Evolutionary conservation across 768 basidiomycete genomes (phyloP).

Genomic region (Xerocomus spinulosus): DNA sequence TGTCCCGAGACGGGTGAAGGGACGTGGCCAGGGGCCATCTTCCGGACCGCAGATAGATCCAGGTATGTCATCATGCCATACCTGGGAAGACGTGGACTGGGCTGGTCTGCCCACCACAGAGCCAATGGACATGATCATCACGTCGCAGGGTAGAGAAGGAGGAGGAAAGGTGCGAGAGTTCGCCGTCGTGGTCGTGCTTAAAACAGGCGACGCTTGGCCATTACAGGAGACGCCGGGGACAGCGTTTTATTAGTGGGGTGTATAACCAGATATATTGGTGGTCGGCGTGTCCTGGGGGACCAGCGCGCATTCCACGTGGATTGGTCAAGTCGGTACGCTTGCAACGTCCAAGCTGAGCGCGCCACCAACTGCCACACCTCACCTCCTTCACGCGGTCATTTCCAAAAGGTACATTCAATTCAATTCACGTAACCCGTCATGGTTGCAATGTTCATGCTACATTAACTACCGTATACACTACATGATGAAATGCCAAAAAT

Average conservation of each 20-base stretch:
- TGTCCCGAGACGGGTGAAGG: slow-evolving; percentile 49
- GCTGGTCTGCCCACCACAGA: slow-evolving; percentile 11
- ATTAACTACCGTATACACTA: slow-evolving; percentile 21
- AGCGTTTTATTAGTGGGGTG: slow-evolving; percentile 15
- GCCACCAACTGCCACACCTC: slow-evolving; percentile 11
- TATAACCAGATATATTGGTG: slow-evolving; percentile 21
- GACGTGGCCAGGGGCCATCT: slow-evolving; percentile 61
- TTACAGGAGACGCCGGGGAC: slow-evolving; percentile 14
- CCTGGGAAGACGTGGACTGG: slow-evolving; percentile 32
- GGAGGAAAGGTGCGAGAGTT: slow-evolving; percentile 2
- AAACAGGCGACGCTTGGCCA: slow-evolving; percentile 30
- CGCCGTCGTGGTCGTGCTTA: slow-evolving; percentile 14
- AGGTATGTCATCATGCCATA: slow-evolving; percentile 57
- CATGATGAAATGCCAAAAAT: slow-evolving; percentile 13
- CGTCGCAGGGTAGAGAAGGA: slow-evolving; percentile 1
- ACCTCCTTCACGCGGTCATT: slow-evolving; percentile 24
- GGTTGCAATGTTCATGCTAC: slow-evolving; percentile 13
- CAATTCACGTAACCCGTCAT: slow-evolving; percentile 12
- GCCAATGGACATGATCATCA: slow-evolving; percentile 17
- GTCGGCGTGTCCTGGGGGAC: slow-evolving; percentile 16
- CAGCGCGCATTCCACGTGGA: slow-evolving; percentile 28
- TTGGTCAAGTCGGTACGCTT: slow-evolving; percentile 1
- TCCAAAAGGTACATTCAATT: slow-evolving; percentile 4
- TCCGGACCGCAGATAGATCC: slow-evolving; percentile 59
- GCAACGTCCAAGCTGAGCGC: slow-evolving; percentile 12